Base-by-base conservation (phyloP, 495 filamentous ascomycete genomes). In the Trichoderma orchidacearum region DNA sequence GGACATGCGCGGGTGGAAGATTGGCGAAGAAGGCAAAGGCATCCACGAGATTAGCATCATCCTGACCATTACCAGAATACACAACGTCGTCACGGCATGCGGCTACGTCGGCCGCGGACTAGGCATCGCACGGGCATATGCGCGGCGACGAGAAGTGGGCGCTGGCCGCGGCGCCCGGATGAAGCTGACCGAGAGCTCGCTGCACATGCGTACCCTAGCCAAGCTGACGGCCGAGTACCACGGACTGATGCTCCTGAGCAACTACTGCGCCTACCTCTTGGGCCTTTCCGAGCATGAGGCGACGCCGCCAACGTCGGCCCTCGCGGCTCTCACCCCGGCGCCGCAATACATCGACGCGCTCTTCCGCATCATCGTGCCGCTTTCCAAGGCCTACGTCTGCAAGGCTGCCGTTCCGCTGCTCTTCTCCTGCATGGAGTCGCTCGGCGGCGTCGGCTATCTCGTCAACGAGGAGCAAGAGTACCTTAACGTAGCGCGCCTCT, bases 361-460 rank as follows among this genome's bases (percentile, higher is more conserved):
- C 7, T 75, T 89, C 35, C 79, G 85, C 9, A 68, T 81, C 2
- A 63, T 91, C 21, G 85, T 82, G 1, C 82, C 85, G 6, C 67
- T 83, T n/a, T 66, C 78, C 34, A 90, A 90, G 63, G 82, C 82
- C 7, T 73, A 80, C 25, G 75, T 80, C 3, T 81, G 80, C 62
- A 79, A 82, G 57, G 30, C 55, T 8, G 50, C 61, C 5, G 73
- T 82, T 21, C 61, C 67, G 3, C 80, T 79, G 0, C 64, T 89
- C 32, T 79, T 79, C 51, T 77, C 79, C 55, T 85, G 80, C 58
- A 84, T 87, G 71, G 83, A 87, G 66, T 71, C 78, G 1, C 78
- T 91, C 55, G 87, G 87, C 17, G 86, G 86, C n/a, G 80, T 89
- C 0, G 85, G 87, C 5, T 89, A 87, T 59, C 80, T 87, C 54